These are phyloP conservation scores for Phalaenopsis aphrodite DNA, from an alignment of 106 monocot species.

Conservation along the genomic window DNA sequence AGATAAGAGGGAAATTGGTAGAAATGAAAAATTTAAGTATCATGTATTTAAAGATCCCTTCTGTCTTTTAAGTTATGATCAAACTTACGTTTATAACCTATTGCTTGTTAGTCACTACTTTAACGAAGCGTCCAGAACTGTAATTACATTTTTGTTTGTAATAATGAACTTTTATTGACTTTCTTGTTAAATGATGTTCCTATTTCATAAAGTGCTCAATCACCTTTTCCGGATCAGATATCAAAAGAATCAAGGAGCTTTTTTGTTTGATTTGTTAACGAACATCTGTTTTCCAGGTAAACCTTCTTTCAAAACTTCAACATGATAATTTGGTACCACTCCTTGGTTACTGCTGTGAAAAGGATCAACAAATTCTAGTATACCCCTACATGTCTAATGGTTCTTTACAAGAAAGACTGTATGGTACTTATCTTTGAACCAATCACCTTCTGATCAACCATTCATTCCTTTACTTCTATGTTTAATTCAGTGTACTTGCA, in stretches of 20 bases:
- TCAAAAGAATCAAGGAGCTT: background rate
- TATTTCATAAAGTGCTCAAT: background rate
- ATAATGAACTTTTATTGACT: background rate
- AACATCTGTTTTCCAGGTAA: slow-evolving; percentile 23
- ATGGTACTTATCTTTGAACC: slow-evolving; percentile 24
- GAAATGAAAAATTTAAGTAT: background rate
- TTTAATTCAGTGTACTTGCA: slow-evolving; percentile 8
- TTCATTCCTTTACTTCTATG: background rate
- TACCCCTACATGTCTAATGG: slow-evolving; percentile 73
- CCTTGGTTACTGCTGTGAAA: slow-evolving; percentile 61
- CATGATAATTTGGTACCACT: slow-evolving; percentile 66
- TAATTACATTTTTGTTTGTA: background rate
- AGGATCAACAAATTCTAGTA: slow-evolving; percentile 60
- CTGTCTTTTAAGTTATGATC: background rate
- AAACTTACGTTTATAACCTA: background rate
- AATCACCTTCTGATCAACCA: background rate
- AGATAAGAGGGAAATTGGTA: background rate
- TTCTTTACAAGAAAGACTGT: slow-evolving; percentile 55
- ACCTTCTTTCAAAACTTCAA: slow-evolving; percentile 42
- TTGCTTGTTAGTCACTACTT: background rate
- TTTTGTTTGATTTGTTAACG: background rate
- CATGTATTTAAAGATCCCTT: background rate
- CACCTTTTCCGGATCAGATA: background rate
- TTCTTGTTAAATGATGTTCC: background rate
- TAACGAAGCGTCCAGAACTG: background rate